These are phyloP conservation scores for Aquanectria penicillioides DNA, from an alignment of 2,329 filamentous ascomycete species.

Conservation along the genomic window DNA sequence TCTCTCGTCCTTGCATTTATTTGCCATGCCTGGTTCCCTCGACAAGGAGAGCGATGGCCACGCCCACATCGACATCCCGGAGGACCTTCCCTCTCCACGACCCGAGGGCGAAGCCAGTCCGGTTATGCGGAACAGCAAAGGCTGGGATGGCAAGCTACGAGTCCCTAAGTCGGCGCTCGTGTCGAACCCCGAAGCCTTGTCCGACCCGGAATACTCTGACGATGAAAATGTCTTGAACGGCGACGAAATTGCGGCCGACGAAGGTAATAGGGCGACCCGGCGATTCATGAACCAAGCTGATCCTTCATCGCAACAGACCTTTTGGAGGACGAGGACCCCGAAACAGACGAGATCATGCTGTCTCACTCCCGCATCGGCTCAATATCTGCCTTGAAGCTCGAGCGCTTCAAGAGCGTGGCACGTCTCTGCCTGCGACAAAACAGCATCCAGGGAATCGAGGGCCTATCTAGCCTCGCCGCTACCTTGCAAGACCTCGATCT, in stretches of 20 bases:
- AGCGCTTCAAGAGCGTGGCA: slow-evolving; percentile 80
- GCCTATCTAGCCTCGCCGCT: slow-evolving; percentile 71
- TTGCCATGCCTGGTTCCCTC: slow-evolving; percentile 54
- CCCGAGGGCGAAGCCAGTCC: slow-evolving; percentile 57
- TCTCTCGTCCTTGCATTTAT: slow-evolving; percentile 21
- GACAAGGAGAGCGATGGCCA: slow-evolving; percentile 50
- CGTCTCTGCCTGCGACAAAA: slow-evolving; percentile 95
- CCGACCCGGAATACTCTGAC: slow-evolving; percentile 86
- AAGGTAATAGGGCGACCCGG: slow-evolving; percentile 62
- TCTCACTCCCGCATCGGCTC: slow-evolving; percentile 87
- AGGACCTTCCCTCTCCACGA: slow-evolving; percentile 52
- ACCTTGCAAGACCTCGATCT: slow-evolving; percentile 88
- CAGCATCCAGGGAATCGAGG: slow-evolving; percentile 81
- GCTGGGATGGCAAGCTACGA: slow-evolving; percentile 87
- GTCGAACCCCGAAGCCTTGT: slow-evolving; percentile 82
- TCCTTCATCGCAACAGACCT: slow-evolving; percentile 57
- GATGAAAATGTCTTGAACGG: slow-evolving; percentile 74
- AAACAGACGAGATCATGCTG: slow-evolving; percentile 83
- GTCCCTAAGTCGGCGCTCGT: slow-evolving; percentile 71
- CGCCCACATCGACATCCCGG: slow-evolving; percentile 61
- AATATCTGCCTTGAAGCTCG: slow-evolving; percentile 80
- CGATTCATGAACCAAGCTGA: not conserved
- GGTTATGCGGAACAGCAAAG: slow-evolving; percentile 68
- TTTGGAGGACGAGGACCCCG: slow-evolving; percentile 67
- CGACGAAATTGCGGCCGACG: slow-evolving; percentile 82